Evolutionary conservation across 2,329 filamentous ascomycete genomes (phyloP), one percentile per base, ranked within the genome.

Genomic region (Fusarium sublunatum): DNA sequence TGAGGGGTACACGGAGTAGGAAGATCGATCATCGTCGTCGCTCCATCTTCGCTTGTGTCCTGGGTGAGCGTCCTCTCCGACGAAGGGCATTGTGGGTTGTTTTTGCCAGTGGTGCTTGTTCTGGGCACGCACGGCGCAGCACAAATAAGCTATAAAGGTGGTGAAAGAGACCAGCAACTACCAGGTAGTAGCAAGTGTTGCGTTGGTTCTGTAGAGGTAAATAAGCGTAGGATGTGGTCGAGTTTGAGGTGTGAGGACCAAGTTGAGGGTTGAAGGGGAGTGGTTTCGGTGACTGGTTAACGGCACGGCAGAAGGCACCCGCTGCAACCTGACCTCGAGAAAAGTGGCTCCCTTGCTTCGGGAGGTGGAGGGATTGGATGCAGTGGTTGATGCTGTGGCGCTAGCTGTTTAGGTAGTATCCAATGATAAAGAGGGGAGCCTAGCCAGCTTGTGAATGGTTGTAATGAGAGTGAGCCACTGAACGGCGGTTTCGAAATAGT

Each of bases 1-100:
- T 12, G 70, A 53, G 22, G 53, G 58, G 59, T 72, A 72, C 5
- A 71, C 61, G 34, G 68, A 51, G 49, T 70, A 72, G n/a, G 67
- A 26, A 6, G 64, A 53, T 47, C 45, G 50, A 13, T 68, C 64
- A 11, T 74, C 65, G 35, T 72, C 72, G 32, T 69, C 68, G 31
- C 70, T 71, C 65, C 76, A 69, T 65, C 74, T 70, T 58, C 76
- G 73, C 53, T 78, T 78, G 43, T 71, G 69, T 34, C 76, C 76
- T 31, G 76, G 70, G 8, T 64, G 61, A 53, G 59, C 58, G 63
- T 73, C 73, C 49, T 72, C 65, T 52, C 70, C 70, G 49, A 78
- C 75, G 43, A 71, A 77, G 19, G 75, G 76, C 76, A 78, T 78
- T 34, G 51, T 73, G 53, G 48, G 40, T 53, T 56, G 56, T 38